Percentiles rank a stretch among this genome's conserved stretches.
phyloP scores from a whole-genome alignment of 257 asterid species.

The Solanum chilense region DNA sequence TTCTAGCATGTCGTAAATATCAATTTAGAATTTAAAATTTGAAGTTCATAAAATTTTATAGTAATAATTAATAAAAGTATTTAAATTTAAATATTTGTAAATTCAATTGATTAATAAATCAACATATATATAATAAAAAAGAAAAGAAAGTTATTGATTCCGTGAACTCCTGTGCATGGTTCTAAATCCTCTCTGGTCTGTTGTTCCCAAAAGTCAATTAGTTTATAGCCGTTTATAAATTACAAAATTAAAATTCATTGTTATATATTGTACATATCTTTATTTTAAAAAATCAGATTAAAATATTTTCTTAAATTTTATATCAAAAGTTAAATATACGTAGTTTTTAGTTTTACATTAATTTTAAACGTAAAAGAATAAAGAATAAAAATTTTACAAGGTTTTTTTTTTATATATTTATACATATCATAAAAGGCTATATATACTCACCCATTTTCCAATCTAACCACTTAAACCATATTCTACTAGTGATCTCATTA shows the following conservation, averaged over 20 bases:
- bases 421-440: background rate
- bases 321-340: background rate
- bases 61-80: background rate
- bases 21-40: background rate
- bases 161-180: background rate
- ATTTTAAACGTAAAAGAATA: background rate
- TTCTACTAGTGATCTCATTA: background rate
- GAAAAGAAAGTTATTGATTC: background rate
- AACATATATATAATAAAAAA: background rate
- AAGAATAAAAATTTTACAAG: background rate
- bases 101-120: background rate
- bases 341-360: background rate
- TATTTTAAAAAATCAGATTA: background rate
- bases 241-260: rapidly evolving
- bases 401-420: background rate
- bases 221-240: background rate
- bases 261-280: background rate
- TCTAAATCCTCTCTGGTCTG: background rate
- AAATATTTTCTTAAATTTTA: background rate
- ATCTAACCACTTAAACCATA: background rate
- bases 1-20: background rate
- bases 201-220: background rate
- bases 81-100: background rate
- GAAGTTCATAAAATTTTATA: background rate
- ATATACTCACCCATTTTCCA: background rate